Percentiles rank a stretch among this genome's conserved stretches.
These are phyloP conservation scores for Cadophora luteo-olivacea DNA, from an alignment of 2,329 filamentous ascomycete species.

Conservation along the genomic window DNA sequence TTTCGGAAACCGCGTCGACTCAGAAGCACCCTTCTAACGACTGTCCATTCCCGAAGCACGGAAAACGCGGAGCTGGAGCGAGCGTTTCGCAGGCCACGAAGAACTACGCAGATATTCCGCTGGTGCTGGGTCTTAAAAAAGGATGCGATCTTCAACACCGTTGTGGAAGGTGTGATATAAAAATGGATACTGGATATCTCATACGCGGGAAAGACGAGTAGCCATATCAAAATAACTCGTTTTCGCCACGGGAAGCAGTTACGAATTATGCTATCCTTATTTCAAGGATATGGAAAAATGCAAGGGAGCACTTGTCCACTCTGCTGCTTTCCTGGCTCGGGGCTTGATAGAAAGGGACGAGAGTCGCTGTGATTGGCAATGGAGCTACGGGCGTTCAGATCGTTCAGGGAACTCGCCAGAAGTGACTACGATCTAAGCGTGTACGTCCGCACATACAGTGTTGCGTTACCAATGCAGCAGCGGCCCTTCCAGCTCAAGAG, in stretches of 20 bases:
- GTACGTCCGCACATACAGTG: not conserved
- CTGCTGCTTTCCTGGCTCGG: not conserved
- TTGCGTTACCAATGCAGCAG: not conserved
- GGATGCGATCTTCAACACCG: not conserved
- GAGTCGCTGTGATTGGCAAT: not conserved
- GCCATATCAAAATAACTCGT: not conserved
- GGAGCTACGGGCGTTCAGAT: conserved; percentile 1
- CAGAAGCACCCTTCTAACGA: not conserved
- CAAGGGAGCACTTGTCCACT: not conserved
- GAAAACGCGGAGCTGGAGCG: not conserved
- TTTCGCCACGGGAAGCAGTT: not conserved
- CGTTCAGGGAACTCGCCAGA: not conserved
- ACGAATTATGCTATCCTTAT: not conserved
- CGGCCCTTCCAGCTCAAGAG: not conserved
- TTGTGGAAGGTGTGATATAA: not conserved
- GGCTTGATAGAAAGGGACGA: not conserved
- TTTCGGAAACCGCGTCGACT: not conserved
- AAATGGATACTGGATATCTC: not conserved
- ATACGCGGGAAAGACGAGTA: not conserved
- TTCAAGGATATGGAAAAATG: not conserved
- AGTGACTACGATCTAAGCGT: not conserved
- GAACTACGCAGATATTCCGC: not conserved
- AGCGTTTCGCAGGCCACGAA: not conserved
- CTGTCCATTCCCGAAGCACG: not conserved
- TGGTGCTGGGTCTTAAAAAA: not conserved